Percentiles rank a stretch among this genome's conserved stretches.
Conservation (phyloP, 169 alveolate genomes). For the Eimeria zaria region DNA sequence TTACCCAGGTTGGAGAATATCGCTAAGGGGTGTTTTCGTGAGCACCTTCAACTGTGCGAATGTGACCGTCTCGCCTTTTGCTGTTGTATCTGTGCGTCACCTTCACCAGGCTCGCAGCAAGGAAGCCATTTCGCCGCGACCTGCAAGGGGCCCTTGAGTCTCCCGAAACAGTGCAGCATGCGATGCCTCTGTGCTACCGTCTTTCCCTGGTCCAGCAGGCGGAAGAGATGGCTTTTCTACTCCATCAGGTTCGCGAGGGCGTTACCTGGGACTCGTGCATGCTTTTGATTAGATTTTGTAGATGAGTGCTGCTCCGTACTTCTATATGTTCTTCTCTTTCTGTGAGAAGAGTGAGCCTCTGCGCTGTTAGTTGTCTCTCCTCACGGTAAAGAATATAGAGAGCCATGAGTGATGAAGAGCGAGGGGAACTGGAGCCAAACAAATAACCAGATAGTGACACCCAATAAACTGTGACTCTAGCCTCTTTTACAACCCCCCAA, state of each 20-base stretch:
- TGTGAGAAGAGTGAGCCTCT: neutral
- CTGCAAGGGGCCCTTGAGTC: conserved; percentile 49
- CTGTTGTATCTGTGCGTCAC: neutral
- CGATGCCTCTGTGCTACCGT: conserved; percentile 44
- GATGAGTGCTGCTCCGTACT: neutral
- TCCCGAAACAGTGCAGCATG: conserved; percentile 40
- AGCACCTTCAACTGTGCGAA: neutral
- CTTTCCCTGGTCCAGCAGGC: conserved; percentile 48
- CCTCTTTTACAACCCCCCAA: neutral
- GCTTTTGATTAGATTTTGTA: neutral
- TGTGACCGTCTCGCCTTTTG: neutral
- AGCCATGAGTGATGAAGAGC: neutral
- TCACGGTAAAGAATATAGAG: neutral
- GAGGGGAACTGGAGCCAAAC: neutral
- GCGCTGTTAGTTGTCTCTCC: neutral
- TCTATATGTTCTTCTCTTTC: neutral
- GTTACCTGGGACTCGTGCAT: neutral
- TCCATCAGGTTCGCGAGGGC: conserved; percentile 6
- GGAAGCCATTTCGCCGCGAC: conserved; percentile 27
- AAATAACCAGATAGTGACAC: neutral
- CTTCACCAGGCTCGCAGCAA: conserved; percentile 6
- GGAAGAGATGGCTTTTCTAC: conserved; percentile 34
- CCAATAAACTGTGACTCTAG: neutral
- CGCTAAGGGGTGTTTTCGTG: conserved; percentile 6
- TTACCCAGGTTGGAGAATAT: neutral